Percentiles rank a stretch among this genome's conserved stretches.
phyloP scores from a whole-genome alignment of 768 basidiomycete species.

The Auricularia heimuer region DNA sequence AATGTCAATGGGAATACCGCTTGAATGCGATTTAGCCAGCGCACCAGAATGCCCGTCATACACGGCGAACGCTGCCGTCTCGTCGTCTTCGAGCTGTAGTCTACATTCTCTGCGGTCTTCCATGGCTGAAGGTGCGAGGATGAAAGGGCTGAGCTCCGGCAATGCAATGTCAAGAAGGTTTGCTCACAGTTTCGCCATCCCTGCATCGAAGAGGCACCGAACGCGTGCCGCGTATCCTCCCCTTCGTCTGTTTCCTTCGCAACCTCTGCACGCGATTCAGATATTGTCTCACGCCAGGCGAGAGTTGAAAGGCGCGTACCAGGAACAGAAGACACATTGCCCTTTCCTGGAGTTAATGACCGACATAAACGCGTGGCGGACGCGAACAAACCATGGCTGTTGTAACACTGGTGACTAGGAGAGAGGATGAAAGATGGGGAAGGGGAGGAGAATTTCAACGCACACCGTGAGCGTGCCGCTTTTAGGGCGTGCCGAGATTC shows the following conservation, averaged over 20 bases:
- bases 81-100: neutral
- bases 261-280: neutral
- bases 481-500: too few relatives aligned
- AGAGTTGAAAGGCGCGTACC: too few relatives aligned
- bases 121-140: neutral
- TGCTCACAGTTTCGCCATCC: conserved; percentile 37
- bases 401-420: too few relatives aligned
- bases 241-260: conserved; percentile 31
- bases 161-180: neutral
- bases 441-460: too few relatives aligned
- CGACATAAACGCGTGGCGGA: too few relatives aligned
- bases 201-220: conserved; percentile 39
- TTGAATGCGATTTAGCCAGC: neutral
- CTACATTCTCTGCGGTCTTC: neutral
- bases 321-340: too few relatives aligned
- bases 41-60: neutral
- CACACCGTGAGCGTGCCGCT: too few relatives aligned
- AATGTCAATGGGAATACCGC: neutral
- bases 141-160: neutral
- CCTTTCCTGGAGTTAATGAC: too few relatives aligned
- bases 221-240: conserved; percentile 19
- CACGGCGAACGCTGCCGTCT: neutral
- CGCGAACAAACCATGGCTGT: too few relatives aligned
- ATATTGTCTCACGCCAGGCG: too few relatives aligned
- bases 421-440: too few relatives aligned